A percentile compares a stretch with the other conserved stretches of the same genome.
Evolutionary conservation across 2,329 filamentous ascomycete species (phyloP).

Genomic region (Herpomyces periplanetae): DNA sequence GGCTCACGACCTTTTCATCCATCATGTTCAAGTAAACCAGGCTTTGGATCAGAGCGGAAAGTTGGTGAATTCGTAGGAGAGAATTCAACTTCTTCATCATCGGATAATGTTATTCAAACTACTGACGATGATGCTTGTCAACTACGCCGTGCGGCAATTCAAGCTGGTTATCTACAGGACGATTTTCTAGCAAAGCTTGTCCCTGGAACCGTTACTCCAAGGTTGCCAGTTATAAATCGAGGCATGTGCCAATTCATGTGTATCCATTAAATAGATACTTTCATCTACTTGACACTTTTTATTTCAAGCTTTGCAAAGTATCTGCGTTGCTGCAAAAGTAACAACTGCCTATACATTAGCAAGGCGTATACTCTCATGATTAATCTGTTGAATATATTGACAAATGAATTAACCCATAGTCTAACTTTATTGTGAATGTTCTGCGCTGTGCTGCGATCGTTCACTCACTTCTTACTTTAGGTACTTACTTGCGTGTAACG

Average conservation of each 20-base stretch:
- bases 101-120: conserved; percentile 38
- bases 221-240: conserved; percentile 73
- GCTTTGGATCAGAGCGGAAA: no score
- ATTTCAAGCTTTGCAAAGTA: conserved; percentile 1
- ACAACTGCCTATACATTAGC: no score
- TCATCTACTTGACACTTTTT: conserved; percentile 1
- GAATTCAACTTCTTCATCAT: no score
- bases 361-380: no score
- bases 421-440: no score
- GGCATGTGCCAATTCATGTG: conserved; percentile 13
- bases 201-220: conserved; percentile 14
- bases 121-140: conserved; percentile 74
- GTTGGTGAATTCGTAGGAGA: no score
- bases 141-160: conserved; percentile 55
- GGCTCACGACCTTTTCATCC: no score
- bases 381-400: conserved; percentile 1
- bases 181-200: conserved; percentile 33
- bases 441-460: no score
- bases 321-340: no score
- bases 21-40: no score
- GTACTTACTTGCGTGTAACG: conserved; percentile 62
- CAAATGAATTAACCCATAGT: conserved; percentile 4
- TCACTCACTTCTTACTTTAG: no score
- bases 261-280: no score
- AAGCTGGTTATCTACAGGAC: conserved; percentile 47